Evolutionary conservation across 2,329 filamentous ascomycete genomes (phyloP).

Genomic region (Drechslerella stenobrocha): DNA sequence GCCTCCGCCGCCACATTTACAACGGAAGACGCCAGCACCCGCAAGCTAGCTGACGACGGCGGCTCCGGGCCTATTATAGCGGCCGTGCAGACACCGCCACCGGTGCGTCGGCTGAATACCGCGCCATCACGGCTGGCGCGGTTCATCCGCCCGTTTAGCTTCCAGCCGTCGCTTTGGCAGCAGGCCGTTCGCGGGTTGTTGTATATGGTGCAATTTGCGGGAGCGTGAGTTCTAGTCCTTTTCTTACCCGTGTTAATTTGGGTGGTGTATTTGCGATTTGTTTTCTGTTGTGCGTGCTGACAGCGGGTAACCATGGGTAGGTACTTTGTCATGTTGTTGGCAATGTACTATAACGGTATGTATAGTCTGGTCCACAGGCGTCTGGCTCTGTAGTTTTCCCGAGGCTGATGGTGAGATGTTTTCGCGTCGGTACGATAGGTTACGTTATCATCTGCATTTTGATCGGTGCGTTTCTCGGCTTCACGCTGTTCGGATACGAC

Average conservation of each 20-base stretch:
- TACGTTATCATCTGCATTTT: conserved; percentile 83
- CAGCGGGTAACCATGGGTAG: background rate
- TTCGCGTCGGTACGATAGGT: conserved; percentile 57
- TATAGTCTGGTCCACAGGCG: background rate
- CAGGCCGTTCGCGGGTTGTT: conserved; percentile 69
- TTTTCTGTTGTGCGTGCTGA: background rate
- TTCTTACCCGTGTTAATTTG: background rate
- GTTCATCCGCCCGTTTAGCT: conserved; percentile 53
- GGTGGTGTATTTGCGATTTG: background rate
- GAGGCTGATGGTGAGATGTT: no score
- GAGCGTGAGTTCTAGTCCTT: conserved; percentile 9
- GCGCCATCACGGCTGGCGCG: conserved; percentile 32
- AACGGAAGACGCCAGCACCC: conserved; percentile 6
- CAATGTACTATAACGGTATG: conserved; percentile 65
- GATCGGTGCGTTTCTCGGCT: conserved; percentile 72
- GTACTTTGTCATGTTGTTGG: conserved; percentile 56
- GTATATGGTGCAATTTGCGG: conserved; percentile 70
- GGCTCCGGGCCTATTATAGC: background rate
- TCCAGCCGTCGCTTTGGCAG: conserved; percentile 65
- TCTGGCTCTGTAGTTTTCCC: background rate
- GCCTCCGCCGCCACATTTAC: background rate
- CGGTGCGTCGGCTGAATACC: conserved; percentile 6
- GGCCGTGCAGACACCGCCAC: background rate
- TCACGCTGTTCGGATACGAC: conserved; percentile 75
- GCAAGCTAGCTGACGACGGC: conserved; percentile 39